Evolutionary conservation across 1,284 basidiomycete genomes (phyloP).

Genomic region (Sporisorium graminicola): DNA sequence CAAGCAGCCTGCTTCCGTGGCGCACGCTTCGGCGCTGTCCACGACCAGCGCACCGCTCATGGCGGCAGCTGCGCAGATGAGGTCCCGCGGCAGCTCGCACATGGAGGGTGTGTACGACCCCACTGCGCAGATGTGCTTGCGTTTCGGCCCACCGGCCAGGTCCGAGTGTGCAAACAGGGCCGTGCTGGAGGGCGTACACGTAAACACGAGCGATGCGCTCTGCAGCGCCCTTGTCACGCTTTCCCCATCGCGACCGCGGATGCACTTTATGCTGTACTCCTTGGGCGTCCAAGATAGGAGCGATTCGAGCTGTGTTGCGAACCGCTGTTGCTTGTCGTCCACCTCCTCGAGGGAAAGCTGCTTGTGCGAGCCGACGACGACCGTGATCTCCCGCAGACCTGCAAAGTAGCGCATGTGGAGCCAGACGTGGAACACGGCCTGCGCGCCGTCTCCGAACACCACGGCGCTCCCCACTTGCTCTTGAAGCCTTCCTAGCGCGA

Average conservation of each 20-base stretch:
- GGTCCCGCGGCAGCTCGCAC: conserved; percentile 20
- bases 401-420: conserved; percentile 20
- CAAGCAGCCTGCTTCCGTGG: conserved; percentile 30
- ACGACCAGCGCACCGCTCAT: conserved; percentile 3
- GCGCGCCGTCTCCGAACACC: conserved; percentile 33
- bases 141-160: background rate
- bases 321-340: background rate
- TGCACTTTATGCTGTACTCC: background rate
- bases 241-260: background rate
- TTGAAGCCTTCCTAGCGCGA: background rate
- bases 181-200: conserved; percentile 23
- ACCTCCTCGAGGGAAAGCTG: background rate
- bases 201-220: conserved; percentile 14
- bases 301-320: background rate
- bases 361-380: conserved; percentile 10
- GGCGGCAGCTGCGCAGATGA: background rate
- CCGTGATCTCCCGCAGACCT: background rate
- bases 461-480: conserved; percentile 3
- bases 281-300: background rate
- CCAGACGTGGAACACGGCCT: conserved; percentile 27
- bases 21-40: conserved; percentile 27
- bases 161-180: conserved; percentile 3
- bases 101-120: conserved; percentile 36
- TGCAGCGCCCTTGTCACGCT: background rate
- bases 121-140: conserved; percentile 19